A percentile compares a stretch with the other conserved stretches of the same genome.
phyloP scores from a whole-genome alignment of 495 filamentous ascomycete genomes.

The Thermochaetoides thermophila region DNA sequence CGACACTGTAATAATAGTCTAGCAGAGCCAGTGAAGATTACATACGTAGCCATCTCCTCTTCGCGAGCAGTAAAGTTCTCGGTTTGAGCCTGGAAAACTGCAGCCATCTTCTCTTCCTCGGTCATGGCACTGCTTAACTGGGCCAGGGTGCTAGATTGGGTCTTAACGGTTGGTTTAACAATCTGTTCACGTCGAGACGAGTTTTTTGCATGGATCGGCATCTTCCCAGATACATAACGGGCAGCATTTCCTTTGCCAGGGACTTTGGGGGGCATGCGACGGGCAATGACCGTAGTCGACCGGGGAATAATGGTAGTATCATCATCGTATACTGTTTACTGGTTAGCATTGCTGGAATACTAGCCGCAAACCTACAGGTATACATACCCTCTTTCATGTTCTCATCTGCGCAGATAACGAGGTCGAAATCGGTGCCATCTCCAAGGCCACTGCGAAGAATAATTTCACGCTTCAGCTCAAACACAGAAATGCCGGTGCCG shows the following conservation, averaged over 20 bases:
- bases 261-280: constrained; percentile 67
- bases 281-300: constrained; percentile 83
- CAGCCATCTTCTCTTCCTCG: constrained; percentile 81
- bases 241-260: constrained; percentile 76
- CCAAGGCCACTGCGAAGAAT: constrained; percentile 84
- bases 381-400: constrained; percentile 67
- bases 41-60: constrained; percentile 84
- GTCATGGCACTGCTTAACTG: constrained; percentile 60
- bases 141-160: constrained; percentile 38
- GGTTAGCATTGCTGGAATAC: no score
- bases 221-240: constrained; percentile 92
- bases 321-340: constrained; percentile 90
- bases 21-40: constrained; percentile 9
- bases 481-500: constrained; percentile 95
- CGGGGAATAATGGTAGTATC: constrained; percentile 90
- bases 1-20: no score
- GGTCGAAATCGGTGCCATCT: constrained; percentile 92
- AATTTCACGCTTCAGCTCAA: constrained; percentile 96
- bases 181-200: constrained; percentile 50
- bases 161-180: constrained; percentile 37
- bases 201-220: constrained; percentile 80
- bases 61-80: constrained; percentile 81
- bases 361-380: no score
- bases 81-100: constrained; percentile 71
- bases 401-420: constrained; percentile 84